phyloP scores from a whole-genome alignment of 352 stramenopile species.

The Globisporangium carolinianum region DNA sequence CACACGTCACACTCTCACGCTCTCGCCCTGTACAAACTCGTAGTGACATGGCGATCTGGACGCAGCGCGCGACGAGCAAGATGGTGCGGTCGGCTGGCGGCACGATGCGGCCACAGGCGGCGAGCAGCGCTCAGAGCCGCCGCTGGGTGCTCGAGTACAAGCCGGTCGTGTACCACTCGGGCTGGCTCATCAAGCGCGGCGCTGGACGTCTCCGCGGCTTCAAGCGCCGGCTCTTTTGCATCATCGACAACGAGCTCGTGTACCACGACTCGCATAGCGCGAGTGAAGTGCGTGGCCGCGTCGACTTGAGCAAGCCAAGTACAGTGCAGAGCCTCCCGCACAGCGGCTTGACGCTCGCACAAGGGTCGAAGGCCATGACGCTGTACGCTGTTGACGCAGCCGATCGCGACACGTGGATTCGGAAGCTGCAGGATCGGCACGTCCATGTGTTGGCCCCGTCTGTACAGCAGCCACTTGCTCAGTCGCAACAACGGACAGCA shows the following conservation, averaged over 20 bases:
- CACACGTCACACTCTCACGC: too few species aligned
- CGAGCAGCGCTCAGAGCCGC: conserved; percentile 43
- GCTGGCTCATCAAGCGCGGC: conserved; percentile 84
- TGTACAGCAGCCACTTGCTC: conserved; percentile 16
- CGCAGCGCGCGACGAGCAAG: conserved; percentile 65
- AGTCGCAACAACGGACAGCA: too few species aligned
- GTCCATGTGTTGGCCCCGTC: conserved; percentile 51
- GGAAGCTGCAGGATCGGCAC: conserved; percentile 65
- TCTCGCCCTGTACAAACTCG: too few species aligned
- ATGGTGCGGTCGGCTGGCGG: conserved; percentile 56
- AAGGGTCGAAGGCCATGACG: conserved; percentile 73
- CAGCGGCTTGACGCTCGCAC: conserved; percentile 67
- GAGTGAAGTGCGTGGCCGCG: conserved; percentile 60
- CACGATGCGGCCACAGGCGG: conserved; percentile 31
- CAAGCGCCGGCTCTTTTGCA: conserved; percentile 82
- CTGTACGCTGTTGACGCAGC: conserved; percentile 71
- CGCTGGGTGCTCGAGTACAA: conserved; percentile 81
- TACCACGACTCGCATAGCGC: conserved; percentile 81
- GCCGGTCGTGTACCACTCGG: conserved; percentile 70
- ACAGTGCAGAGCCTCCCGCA: conserved; percentile 60
- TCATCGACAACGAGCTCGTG: conserved; percentile 80
- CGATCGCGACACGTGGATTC: conserved; percentile 80
- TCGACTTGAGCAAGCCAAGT: conserved; percentile 64
- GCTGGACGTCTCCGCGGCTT: conserved; percentile 67
- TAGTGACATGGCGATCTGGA: conserved; percentile 80